Conservation (phyloP, 768 basidiomycete species). For the Boletus rubescentipes region DNA sequence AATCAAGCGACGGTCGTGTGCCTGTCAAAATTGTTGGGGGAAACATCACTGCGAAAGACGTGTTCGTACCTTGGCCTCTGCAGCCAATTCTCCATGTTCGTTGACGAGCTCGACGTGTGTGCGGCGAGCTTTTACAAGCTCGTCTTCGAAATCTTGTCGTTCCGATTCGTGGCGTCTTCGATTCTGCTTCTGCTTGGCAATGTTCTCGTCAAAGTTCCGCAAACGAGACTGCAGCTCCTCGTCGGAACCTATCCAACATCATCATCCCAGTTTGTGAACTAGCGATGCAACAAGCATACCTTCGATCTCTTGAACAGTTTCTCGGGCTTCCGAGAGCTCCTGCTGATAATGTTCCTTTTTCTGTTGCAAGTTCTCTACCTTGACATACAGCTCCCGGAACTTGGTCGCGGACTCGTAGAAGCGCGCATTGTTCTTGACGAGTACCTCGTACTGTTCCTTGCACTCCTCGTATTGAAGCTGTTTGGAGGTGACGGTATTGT, state of each 20-base stretch:
- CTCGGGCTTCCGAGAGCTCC: constrained; percentile 60
- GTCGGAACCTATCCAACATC: constrained; percentile 56
- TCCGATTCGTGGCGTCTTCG: constrained; percentile 47
- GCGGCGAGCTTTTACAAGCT: constrained; percentile 46
- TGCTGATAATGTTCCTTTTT: constrained; percentile 59
- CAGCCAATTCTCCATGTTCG: constrained; percentile 65
- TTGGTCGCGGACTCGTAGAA: constrained; percentile 83
- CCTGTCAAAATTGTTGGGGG: constrained; percentile 42
- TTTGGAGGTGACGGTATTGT: constrained; percentile 61
- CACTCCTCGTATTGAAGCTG: constrained; percentile 73
- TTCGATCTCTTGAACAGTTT: constrained; percentile 64
- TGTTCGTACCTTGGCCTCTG: constrained; percentile 66
- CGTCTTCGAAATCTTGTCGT: constrained; percentile 63
- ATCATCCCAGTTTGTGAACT: too few relatives aligned
- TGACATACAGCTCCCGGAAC: constrained; percentile 82
- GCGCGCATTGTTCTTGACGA: constrained; percentile 67
- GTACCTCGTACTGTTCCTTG: constrained; percentile 59
- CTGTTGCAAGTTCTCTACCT: constrained; percentile 60
- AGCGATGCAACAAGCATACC: constrained; percentile 37
- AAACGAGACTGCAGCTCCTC: constrained; percentile 63
- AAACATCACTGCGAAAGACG: neutral
- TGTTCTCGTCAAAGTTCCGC: constrained; percentile 58
- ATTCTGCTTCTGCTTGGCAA: constrained; percentile 50
- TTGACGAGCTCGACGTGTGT: constrained; percentile 56
- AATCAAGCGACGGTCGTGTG: constrained; percentile 65